A percentile compares a stretch with the other conserved stretches of the same genome.
These are phyloP conservation scores for Adansonia gregorii DNA, from an alignment of 441 rosid genomes.

Conservation along the genomic window DNA sequence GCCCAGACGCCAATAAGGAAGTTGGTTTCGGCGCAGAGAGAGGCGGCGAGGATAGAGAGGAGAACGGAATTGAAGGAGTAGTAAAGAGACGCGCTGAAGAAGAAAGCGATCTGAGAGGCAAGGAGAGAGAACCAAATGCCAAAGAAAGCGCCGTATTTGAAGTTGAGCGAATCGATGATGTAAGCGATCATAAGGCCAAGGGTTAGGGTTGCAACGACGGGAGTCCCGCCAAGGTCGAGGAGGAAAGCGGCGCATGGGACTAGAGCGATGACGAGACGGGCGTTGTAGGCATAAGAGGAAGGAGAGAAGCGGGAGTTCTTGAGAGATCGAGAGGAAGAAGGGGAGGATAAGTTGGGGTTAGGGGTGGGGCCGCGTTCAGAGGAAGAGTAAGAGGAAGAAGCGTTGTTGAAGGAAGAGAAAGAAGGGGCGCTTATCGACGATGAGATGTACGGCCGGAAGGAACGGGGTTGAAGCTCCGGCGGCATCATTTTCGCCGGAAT, in stretches of 20 bases:
- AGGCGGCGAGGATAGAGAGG: slow-evolving; percentile 64
- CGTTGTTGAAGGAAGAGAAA: slow-evolving; percentile 43
- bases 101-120: slow-evolving; percentile 87
- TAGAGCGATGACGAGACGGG: slow-evolving; percentile 74
- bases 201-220: slow-evolving; percentile 73
- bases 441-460: slow-evolving; percentile 79
- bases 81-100: slow-evolving; percentile 70
- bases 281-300: slow-evolving; percentile 74
- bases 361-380: slow-evolving; percentile 41
- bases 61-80: slow-evolving; percentile 61
- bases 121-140: slow-evolving; percentile 82
- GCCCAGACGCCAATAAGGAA: slow-evolving; percentile 87
- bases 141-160: slow-evolving; percentile 77
- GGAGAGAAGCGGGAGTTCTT: slow-evolving; percentile 73
- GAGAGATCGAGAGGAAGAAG: slow-evolving; percentile 59
- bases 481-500: slow-evolving; percentile 64
- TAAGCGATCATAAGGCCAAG: slow-evolving; percentile 86
- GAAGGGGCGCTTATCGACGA: slow-evolving; percentile 62
- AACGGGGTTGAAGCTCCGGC: slow-evolving; percentile 88
- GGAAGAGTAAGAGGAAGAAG: slow-evolving; percentile 42
- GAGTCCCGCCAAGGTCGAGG: slow-evolving; percentile 89
- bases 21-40: slow-evolving; percentile 72
- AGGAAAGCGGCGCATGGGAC: slow-evolving; percentile 86
- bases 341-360: slow-evolving; percentile 33
- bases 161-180: slow-evolving; percentile 82